phyloP scores from a whole-genome alignment of 2,329 filamentous ascomycete genomes.

The Aspergillus candidus region DNA sequence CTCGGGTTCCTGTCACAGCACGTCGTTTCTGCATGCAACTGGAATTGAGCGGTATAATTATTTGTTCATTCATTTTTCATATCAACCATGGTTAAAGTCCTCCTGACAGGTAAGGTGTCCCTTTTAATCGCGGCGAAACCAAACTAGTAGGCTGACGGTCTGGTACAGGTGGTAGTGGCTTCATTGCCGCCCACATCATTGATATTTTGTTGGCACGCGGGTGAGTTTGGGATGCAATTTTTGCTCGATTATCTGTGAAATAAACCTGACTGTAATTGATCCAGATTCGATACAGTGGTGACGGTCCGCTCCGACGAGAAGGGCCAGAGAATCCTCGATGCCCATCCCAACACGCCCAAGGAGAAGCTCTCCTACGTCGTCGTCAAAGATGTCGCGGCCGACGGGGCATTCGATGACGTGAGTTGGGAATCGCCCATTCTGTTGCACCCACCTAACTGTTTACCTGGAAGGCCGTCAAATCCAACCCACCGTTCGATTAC shows the following conservation, averaged over 20 bases:
- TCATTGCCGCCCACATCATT: conserved; percentile 61
- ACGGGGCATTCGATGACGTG: conserved; percentile 62
- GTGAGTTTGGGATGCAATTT: conserved; percentile 21
- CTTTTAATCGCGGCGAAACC: background rate
- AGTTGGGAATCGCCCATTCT: background rate
- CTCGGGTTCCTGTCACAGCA: no score
- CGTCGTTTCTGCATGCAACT: no score
- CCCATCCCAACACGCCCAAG: conserved; percentile 46
- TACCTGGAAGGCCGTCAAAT: conserved; percentile 45
- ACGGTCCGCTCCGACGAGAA: conserved; percentile 59
- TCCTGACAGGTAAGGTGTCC: conserved; percentile 28
- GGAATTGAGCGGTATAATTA: no score
- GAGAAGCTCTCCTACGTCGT: conserved; percentile 59
- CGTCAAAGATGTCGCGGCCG: conserved; percentile 65
- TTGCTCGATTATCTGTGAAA: background rate
- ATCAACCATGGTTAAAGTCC: conserved; percentile 34
- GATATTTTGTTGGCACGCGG: conserved; percentile 52
- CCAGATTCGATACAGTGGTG: conserved; percentile 55
- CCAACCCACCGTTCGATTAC: conserved; percentile 61
- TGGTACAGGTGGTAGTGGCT: conserved; percentile 53
- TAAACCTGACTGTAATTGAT: conserved; percentile 4
- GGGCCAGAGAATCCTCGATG: conserved; percentile 54
- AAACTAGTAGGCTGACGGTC: conserved; percentile 10
- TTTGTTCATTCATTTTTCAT: background rate
- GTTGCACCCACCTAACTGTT: no score